Conservation (phyloP, 1,284 basidiomycete species). For the Ceratobasidium sp. region DNA sequence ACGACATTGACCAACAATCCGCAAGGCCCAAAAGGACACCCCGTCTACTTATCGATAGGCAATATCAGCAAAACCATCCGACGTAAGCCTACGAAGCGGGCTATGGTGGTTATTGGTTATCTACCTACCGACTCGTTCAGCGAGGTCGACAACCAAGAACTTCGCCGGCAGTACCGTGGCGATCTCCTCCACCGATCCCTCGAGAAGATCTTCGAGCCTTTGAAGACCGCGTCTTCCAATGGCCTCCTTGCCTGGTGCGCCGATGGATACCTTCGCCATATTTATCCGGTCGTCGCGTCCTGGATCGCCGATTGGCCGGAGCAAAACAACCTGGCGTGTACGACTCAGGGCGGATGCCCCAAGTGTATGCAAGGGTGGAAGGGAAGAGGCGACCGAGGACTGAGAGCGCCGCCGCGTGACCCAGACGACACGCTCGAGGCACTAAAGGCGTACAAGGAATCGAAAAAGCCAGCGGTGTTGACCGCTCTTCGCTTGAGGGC, state of each 20-base stretch:
- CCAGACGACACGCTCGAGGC: too few relatives aligned
- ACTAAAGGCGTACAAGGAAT: too few relatives aligned
- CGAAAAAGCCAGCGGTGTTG: too few relatives aligned
- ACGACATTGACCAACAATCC: slow-evolving; percentile 5
- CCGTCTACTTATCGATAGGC: slow-evolving; percentile 36
- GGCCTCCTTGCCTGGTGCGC: slow-evolving; percentile 9
- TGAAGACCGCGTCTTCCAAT: neutral
- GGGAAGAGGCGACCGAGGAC: neutral
- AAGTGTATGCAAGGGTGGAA: neutral
- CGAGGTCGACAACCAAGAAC: neutral
- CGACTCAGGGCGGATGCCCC: neutral
- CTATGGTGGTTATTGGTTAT: slow-evolving; percentile 42
- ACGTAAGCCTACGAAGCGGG: slow-evolving; percentile 26
- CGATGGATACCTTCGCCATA: neutral
- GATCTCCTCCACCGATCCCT: slow-evolving; percentile 1
- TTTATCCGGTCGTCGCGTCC: neutral
- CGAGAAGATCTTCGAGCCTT: too few relatives aligned
- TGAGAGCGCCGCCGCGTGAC: neutral
- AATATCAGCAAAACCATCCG: slow-evolving; percentile 44
- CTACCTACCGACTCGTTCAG: slow-evolving; percentile 31
- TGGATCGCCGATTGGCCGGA: slow-evolving; percentile 28
- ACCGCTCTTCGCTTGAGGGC: neutral
- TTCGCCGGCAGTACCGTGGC: neutral
- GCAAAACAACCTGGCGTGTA: slow-evolving; percentile 16
- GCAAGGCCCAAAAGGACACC: neutral